Percentiles rank a stretch among this genome's conserved stretches.
phyloP scores from a whole-genome alignment of 345 rosid genomes.

The Aquilaria yunnanensis region DNA sequence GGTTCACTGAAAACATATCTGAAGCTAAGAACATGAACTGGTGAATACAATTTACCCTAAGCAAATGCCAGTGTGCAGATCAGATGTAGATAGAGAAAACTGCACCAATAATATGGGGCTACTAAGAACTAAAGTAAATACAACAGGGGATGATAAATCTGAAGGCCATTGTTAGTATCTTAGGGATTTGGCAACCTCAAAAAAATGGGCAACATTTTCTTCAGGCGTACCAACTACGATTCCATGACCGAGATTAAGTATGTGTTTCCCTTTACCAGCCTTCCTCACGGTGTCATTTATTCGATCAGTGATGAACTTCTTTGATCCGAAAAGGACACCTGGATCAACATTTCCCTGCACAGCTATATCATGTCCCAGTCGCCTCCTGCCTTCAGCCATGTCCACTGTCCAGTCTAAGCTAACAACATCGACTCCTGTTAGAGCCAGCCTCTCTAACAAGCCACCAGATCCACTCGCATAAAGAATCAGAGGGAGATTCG shows the following conservation, averaged over 20 bases:
- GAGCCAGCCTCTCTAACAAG: conserved; percentile 76
- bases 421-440: conserved; percentile 89
- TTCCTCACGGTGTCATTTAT: conserved; percentile 82
- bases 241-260: conserved; percentile 92
- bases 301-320: conserved; percentile 78
- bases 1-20: no score
- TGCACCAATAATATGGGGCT: neutral
- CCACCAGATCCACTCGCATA: conserved; percentile 98
- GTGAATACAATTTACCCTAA: no score
- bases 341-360: conserved; percentile 98
- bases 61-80: neutral
- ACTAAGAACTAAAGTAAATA: conserved; percentile 15
- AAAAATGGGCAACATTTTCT: conserved; percentile 93
- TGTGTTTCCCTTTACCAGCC: conserved; percentile 87
- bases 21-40: no score
- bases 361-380: conserved; percentile 66
- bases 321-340: conserved; percentile 83
- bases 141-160: conserved; percentile 4
- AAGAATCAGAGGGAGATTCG: conserved; percentile 78
- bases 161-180: conserved; percentile 38
- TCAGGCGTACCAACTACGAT: conserved; percentile 93
- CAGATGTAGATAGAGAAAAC: conserved; percentile 6
- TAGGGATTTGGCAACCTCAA: conserved; percentile 73
- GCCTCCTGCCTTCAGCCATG: conserved; percentile 94
- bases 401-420: conserved; percentile 99